Base-by-base conservation (phyloP, 2,329 filamentous ascomycete genomes). In the Cryphonectria nitschkei region DNA sequence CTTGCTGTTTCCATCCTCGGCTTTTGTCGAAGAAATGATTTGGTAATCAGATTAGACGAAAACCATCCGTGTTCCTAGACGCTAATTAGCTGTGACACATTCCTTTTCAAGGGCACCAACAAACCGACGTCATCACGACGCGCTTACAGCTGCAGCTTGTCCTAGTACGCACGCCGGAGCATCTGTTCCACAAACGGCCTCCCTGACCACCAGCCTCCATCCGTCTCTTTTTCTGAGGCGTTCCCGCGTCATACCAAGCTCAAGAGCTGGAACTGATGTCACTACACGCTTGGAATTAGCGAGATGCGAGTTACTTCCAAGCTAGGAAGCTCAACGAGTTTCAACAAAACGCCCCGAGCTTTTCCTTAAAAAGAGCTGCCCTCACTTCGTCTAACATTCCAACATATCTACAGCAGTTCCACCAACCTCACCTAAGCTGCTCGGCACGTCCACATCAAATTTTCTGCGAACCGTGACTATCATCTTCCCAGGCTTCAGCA, bases 111-210 rank as follows among this genome's bases (percentile, higher is more conserved):
- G 34, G 34, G 34, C 19, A 50, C 46, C 61, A 46, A 39, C 39
- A 46, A n/a, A 29, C 6, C 61, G 61, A 64, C 61, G 61, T 64
- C 61, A 64, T 64, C 61, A 29, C 61, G 61, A 64, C 61, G 61
- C 39, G 29, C n/a, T 62, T 39, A 13, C 1, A 43, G 11, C 32
- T 46, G 34, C 22, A 16, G 61, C 61, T 19, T 9, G 61, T n/a
- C 26, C 7, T 19, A 1, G 61, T n/a, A 39, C 2, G 37, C 39
- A 39, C 22, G 32, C 39, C 61, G 61, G 61, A 64, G 26, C n/a
- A 32, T 64, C 39, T 64, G 7, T 39, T 64, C 61, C 61, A 64
- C 39, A 64, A 41, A 19, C n/a, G 61, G n/a, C 61, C 22, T 16
- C 39, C 34, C 22, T 32, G 61, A 32, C 14, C 37, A 64, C 14